Evolutionary conservation across 257 asterid genomes (phyloP), one percentile per base, ranked within the genome.

Genomic region (Solanum clarkiae): DNA sequence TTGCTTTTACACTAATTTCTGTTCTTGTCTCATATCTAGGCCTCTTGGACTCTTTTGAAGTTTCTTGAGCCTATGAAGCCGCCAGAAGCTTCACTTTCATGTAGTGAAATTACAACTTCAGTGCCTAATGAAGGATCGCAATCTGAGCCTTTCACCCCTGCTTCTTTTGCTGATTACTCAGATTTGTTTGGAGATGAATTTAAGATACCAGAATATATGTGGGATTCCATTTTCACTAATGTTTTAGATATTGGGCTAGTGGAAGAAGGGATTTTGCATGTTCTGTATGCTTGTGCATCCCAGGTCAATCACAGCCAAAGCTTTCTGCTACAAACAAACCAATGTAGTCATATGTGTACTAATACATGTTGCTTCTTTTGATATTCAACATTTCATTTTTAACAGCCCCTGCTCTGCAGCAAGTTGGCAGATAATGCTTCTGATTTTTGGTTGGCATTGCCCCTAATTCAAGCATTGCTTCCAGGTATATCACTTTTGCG

Each of bases 261-360:
- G 51, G 99, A 97, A 92, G 99, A 97, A 91, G 99, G 98, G 84
- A 87, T 97, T 74, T 84, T 97, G 89, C 99, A 97, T 91, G 91
- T 97, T 86, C 95, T 97, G 74, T 97, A 93, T 89, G 99, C 97
- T 86, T 95, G 93, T 91, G 94, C 98, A 70, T 93, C 98, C 87
- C 98, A 93, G 99, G 99, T 96, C 84, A 80, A 94, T 90, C 83
- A 57, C 86, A 86, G 8, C 80, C 84, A 72, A 84, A 83, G 56
- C 82, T 86, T 24, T 69, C 66, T 24, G 55, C 74, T 80, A 24
- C 51, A 24, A 24, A 51, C 51, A 51, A 77, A 77, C 45, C 62
- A 15, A 10, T 15, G 16, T 51, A 77, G 60, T 77, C 63, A 51
- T 24, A n/a, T 6, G 42, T 77, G 60, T 15, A 77, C n/a, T 77